These are phyloP conservation scores for Ceratocystis eucalypticola DNA, from an alignment of 2,329 filamentous ascomycete genomes.

Conservation along the genomic window DNA sequence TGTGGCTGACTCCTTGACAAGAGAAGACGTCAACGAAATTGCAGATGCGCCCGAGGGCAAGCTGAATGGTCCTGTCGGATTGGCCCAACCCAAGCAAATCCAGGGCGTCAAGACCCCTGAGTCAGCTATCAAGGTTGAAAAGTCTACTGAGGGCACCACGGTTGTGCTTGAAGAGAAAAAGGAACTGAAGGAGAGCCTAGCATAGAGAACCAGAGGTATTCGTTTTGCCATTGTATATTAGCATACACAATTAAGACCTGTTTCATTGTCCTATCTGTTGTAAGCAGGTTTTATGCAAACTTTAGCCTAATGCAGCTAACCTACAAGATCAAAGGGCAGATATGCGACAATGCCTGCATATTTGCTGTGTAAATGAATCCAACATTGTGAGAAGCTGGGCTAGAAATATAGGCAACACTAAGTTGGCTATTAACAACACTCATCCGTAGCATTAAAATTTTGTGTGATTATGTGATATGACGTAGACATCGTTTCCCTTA, in stretches of 20 bases:
- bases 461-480: constrained; percentile 5
- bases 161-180: constrained; percentile 51
- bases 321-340: too few species aligned
- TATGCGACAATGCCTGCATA: too few species aligned
- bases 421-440: background rate
- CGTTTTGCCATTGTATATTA: constrained; percentile 14
- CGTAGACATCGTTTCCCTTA: constrained; percentile 10
- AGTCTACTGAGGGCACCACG: constrained; percentile 47
- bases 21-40: constrained; percentile 76
- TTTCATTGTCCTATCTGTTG: background rate
- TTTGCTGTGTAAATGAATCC: too few species aligned
- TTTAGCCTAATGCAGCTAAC: background rate
- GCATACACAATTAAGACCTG: background rate
- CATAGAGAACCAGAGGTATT: constrained; percentile 23
- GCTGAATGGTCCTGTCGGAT: constrained; percentile 43
- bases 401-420: too few species aligned
- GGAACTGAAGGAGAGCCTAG: constrained; percentile 43
- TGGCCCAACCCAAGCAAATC: constrained; percentile 27
- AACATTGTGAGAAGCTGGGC: background rate
- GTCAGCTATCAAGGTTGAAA: constrained; percentile 41
- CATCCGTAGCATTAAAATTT: background rate
- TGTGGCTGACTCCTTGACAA: constrained; percentile 63
- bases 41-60: constrained; percentile 66
- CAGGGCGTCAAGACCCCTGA: constrained; percentile 19
- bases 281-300: background rate